Conservation (phyloP, 257 asterid species). For the Scutellaria galericulata region DNA sequence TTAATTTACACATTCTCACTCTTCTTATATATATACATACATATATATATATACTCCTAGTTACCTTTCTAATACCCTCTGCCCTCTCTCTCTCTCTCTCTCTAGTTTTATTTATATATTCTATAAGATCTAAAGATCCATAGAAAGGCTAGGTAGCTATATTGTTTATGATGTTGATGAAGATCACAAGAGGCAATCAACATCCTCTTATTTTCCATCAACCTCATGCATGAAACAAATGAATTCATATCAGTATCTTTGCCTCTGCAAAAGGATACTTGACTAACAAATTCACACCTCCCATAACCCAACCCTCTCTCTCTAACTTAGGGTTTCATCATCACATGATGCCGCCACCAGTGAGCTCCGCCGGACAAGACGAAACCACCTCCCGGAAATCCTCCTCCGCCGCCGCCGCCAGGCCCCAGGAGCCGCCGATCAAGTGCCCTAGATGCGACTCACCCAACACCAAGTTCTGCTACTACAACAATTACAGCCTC, state of each 20-base stretch:
- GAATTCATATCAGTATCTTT: conserved; percentile 43
- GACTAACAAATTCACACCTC: background rate
- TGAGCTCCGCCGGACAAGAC: conserved; percentile 37
- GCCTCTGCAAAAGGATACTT: conserved; percentile 53
- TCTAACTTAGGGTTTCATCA: conserved; percentile 11
- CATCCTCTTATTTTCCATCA: conserved; percentile 50
- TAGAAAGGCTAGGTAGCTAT: conserved; percentile 22
- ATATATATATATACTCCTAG: conserved; percentile 14
- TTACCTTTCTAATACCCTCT: background rate
- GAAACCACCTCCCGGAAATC: conserved; percentile 40
- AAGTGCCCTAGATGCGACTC: conserved; percentile 84
- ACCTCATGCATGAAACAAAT: conserved; percentile 67
- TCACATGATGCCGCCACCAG: conserved; percentile 44
- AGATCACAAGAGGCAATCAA: conserved; percentile 62
- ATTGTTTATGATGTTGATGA: conserved; percentile 46
- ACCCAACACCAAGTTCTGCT: conserved; percentile 72
- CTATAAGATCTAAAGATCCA: conserved; percentile 44
- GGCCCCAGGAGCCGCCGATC: conserved; percentile 48
- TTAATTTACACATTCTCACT: conserved; percentile 2
- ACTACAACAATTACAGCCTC: conserved; percentile 77
- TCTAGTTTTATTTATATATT: conserved; percentile 38
- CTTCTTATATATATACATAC: background rate
- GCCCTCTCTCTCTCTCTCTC: conserved; percentile 22
- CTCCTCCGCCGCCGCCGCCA: conserved; percentile 10
- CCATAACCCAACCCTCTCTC: conserved; percentile 8